Evolutionary conservation across 768 basidiomycete genomes (phyloP), one percentile per base, ranked within the genome.

Genomic region (Rhodotorula diobovata): DNA sequence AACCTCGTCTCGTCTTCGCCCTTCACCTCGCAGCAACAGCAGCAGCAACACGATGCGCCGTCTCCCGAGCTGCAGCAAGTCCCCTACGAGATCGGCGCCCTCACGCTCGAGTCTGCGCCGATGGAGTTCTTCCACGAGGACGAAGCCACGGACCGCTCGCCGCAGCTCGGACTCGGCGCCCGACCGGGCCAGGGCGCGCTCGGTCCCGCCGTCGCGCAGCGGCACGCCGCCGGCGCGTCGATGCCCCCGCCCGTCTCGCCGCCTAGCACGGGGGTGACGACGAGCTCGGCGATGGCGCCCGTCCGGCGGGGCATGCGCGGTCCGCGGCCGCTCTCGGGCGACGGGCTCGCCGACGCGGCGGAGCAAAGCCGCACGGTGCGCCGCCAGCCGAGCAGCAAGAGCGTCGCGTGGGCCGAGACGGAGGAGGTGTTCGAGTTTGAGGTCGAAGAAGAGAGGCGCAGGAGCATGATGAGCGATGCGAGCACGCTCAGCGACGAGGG

Each of bases 361-460:
- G 55, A 57, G 34, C 25, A n/a, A n/a, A 7, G 51, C 34, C 67
- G 73, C 23, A 32, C 61, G 2, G 48, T 75, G 35, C 35, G 73
- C 15, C 39, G 70, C 0, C 67, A 75, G 65, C 60, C 73, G 55
- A 67, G 62, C 46, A 65, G 61, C 59, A 75, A 75, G 74, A 75
- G 67, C 53, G 74, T 75, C 32, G 69, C 71, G 18, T 75, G 74
- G 74, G 74, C 74, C 34, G 71, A 65, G 66, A 75, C 71, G 51
- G 74, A 75, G 54, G 71, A 75, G 58, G 74, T 75, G 28, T 59
- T 75, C 41, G 74, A 72, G 66, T 75, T 72, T 28, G 74, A 75
- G 61, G 70, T 72, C 46, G 74, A 75, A 50, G 66, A 67, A 34
- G 72, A 70, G 46, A 18, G 63, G 25, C n/a, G 73, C 15, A 18